These are phyloP conservation scores for Rosa rugosa DNA, from an alignment of 306 rosid species.

Conservation along the genomic window DNA sequence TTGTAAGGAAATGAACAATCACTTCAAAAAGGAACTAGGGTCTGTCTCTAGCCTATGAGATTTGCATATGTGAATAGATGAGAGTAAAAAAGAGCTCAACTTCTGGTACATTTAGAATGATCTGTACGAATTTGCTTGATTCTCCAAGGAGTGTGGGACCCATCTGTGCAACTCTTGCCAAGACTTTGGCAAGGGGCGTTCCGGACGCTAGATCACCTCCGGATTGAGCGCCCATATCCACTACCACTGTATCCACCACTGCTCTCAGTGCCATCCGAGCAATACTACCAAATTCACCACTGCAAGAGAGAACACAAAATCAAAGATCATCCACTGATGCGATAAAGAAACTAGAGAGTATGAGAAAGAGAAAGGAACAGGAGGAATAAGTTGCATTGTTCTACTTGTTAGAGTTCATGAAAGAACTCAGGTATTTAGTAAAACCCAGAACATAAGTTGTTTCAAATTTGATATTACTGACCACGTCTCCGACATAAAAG, in stretches of 20 bases:
- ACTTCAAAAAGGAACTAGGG: constrained; percentile 22
- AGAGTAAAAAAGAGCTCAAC: constrained; percentile 82
- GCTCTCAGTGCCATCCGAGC: constrained; percentile 59
- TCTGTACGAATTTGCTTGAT: constrained; percentile 67
- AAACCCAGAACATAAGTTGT: background rate
- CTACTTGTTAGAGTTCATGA: background rate
- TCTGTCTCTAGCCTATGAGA: constrained; percentile 39
- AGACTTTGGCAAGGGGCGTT: constrained; percentile 63
- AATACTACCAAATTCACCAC: constrained; percentile 67
- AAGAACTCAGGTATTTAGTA: background rate
- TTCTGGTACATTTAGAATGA: constrained; percentile 55
- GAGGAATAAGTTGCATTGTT: background rate
- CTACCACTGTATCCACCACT: constrained; percentile 55
- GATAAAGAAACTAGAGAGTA: background rate
- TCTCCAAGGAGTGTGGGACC: constrained; percentile 76
- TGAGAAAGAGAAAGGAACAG: background rate
- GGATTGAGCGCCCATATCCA: constrained; percentile 51
- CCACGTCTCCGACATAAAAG: constrained; percentile 63
- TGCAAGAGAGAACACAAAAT: constrained; percentile 29
- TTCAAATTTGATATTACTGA: constrained; percentile 54
- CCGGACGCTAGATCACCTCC: constrained; percentile 56
- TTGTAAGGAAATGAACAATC: constrained; percentile 25
- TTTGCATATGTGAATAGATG: constrained; percentile 71
- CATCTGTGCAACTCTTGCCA: constrained; percentile 74
- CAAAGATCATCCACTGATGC: background rate